Conservation (phyloP, 2,329 filamentous ascomycete species). For the Bertia moriformis region DNA sequence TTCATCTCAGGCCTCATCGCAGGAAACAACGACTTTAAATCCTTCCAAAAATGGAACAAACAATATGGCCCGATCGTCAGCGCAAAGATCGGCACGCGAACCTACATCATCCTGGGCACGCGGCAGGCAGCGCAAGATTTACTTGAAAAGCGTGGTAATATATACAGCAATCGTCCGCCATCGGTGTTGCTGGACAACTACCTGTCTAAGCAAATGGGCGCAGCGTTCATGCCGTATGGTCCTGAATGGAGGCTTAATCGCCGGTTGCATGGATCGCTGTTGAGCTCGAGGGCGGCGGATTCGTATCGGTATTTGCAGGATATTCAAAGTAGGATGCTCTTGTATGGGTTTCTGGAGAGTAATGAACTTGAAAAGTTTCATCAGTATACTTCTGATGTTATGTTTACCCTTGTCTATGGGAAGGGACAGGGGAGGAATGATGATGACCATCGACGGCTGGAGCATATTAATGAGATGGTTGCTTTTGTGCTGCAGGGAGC, state of each 20-base stretch:
- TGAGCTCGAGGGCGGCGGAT: neutral
- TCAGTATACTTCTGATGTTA: neutral
- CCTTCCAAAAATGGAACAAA: neutral
- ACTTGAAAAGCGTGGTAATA: neutral
- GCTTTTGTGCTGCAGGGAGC: neutral
- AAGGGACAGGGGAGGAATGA: neutral
- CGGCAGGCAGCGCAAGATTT: neutral
- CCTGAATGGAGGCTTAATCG: neutral
- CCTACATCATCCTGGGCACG: neutral
- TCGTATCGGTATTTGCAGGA: neutral
- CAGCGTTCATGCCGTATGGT: neutral
- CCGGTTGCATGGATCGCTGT: neutral
- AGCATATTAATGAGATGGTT: neutral
- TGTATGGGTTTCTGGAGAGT: neutral
- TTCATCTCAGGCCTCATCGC: neutral
- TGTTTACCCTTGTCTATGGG: neutral
- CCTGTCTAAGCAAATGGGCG: neutral
- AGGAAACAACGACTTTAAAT: neutral
- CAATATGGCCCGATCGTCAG: neutral
- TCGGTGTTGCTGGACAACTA: neutral
- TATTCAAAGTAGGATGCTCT: neutral
- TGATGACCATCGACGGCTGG: neutral
- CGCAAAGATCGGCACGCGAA: neutral
- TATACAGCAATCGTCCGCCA: neutral
- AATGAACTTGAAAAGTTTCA: neutral